phyloP scores from a whole-genome alignment of 139 green algal genomes.

The Chlamydomonas sp. region DNA sequence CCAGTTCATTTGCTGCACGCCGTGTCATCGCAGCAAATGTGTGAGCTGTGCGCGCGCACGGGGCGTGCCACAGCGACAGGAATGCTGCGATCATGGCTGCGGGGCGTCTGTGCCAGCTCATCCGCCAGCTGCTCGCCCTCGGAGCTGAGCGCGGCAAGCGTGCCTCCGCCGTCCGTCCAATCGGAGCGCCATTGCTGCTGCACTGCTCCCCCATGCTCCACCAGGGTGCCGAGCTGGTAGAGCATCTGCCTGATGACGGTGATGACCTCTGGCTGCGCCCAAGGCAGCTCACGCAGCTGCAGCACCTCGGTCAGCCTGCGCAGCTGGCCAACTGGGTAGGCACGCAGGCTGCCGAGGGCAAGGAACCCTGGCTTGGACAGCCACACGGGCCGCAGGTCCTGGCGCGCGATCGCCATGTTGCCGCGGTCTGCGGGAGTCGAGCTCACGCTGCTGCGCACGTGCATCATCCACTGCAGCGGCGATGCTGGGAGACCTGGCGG shows the following conservation, averaged over 20 bases:
- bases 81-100: slow-evolving; percentile 36
- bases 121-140: slow-evolving; percentile 21
- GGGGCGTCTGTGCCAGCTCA: slow-evolving; percentile 25
- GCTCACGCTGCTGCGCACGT: no score
- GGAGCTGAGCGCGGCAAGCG: slow-evolving; percentile 11
- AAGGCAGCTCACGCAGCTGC: neutral
- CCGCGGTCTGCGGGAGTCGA: neutral
- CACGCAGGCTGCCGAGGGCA: neutral
- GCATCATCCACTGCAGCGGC: slow-evolving; percentile 7
- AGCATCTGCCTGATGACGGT: neutral
- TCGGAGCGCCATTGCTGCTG: slow-evolving; percentile 4
- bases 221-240: slow-evolving; percentile 13
- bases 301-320: neutral
- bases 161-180: slow-evolving; percentile 2
- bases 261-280: neutral
- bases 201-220: no score
- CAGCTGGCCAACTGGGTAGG: slow-evolving; percentile 11
- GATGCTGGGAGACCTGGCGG: no score
- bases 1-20: slow-evolving; percentile 22
- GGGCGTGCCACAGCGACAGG: slow-evolving; percentile 25
- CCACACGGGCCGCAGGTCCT: neutral
- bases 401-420: slow-evolving; percentile 3
- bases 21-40: slow-evolving; percentile 37
- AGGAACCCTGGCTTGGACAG: slow-evolving; percentile 8
- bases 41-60: neutral